These are phyloP conservation scores for Penicillium canescens DNA, from an alignment of 495 filamentous ascomycete genomes.

Conservation along the genomic window DNA sequence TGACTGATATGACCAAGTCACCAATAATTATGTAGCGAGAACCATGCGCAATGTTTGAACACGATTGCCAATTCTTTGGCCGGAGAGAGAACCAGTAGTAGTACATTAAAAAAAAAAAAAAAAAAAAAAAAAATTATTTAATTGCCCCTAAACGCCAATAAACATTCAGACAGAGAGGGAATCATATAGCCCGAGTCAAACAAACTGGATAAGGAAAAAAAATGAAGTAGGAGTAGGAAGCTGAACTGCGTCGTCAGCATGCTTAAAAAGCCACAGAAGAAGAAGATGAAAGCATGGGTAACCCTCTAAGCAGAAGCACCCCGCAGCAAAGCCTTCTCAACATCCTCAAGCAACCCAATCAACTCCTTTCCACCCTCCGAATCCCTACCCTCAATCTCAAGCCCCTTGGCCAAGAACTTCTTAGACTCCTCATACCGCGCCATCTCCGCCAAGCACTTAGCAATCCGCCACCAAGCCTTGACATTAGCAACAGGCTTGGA, in stretches of 20 bases:
- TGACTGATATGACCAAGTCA: too few species aligned
- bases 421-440: slow-evolving; percentile 78
- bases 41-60: too few species aligned
- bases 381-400: slow-evolving; percentile 83
- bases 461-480: slow-evolving; percentile 91
- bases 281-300: background rate
- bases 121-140: slow-evolving; percentile 1
- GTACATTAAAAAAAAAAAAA: background rate
- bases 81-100: background rate
- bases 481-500: slow-evolving; percentile 82
- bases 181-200: slow-evolving; percentile 5
- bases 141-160: slow-evolving; percentile 11
- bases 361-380: slow-evolving; percentile 61
- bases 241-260: background rate
- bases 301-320: background rate
- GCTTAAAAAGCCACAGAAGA: background rate
- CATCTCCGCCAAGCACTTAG: slow-evolving; percentile 87
- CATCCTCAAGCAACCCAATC: slow-evolving; percentile 65
- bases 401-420: slow-evolving; percentile 66
- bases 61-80: too few species aligned
- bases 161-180: slow-evolving; percentile 9
- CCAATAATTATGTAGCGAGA: too few species aligned
- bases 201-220: background rate
- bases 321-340: slow-evolving; percentile 51
- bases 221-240: background rate